These are phyloP conservation scores for Afroboletus lepidellus DNA, from an alignment of 1,284 basidiomycete genomes.

Conservation along the genomic window DNA sequence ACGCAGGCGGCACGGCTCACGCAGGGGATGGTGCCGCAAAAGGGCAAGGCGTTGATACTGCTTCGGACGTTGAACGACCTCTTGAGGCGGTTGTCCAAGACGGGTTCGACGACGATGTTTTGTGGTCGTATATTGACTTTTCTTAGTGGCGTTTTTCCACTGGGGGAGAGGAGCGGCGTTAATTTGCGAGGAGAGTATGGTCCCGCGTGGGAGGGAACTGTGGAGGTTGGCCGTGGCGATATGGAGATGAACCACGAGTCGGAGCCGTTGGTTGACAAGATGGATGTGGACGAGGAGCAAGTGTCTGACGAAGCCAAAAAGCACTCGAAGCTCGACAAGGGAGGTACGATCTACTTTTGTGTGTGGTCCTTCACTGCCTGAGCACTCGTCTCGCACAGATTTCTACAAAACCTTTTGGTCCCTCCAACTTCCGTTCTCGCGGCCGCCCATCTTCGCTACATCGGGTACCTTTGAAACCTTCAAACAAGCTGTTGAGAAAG, in stretches of 20 bases:
- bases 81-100: slow-evolving; percentile 80
- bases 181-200: slow-evolving; percentile 86
- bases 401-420: slow-evolving; percentile 87
- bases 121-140: slow-evolving; percentile 87
- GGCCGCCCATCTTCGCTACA: slow-evolving; percentile 61
- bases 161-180: slow-evolving; percentile 87
- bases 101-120: slow-evolving; percentile 78
- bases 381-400: slow-evolving; percentile 42
- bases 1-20: slow-evolving; percentile 63
- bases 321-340: slow-evolving; percentile 50
- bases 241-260: slow-evolving; percentile 30
- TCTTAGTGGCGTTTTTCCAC: slow-evolving; percentile 79
- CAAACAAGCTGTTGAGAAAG: slow-evolving; percentile 64
- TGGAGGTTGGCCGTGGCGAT: slow-evolving; percentile 33
- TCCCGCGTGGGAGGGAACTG: slow-evolving; percentile 73
- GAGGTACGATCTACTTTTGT: slow-evolving; percentile 45
- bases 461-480: slow-evolving; percentile 58
- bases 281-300: slow-evolving; percentile 42
- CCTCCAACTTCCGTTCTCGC: slow-evolving; percentile 74
- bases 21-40: slow-evolving; percentile 74
- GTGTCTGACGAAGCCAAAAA: slow-evolving; percentile 43
- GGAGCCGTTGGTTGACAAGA: slow-evolving; percentile 27
- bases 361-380: slow-evolving; percentile 1
- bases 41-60: slow-evolving; percentile 83
- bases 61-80: slow-evolving; percentile 86